Evolutionary conservation across 129 eudicot genomes (phyloP), one percentile per base, ranked within the genome.

Genomic region (Rutidosis leptorrhynchoides): DNA sequence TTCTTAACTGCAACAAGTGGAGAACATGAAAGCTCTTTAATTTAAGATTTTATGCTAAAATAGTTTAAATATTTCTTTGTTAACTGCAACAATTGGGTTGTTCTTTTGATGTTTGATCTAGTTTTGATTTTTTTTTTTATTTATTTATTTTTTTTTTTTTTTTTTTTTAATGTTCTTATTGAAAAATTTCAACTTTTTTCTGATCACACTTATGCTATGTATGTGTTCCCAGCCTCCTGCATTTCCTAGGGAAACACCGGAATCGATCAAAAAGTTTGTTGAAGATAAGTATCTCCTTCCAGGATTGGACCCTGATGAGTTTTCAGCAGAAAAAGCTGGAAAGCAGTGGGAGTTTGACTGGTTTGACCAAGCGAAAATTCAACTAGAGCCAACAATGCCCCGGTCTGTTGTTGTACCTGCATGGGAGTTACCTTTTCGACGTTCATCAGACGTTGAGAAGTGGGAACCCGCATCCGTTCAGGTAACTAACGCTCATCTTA

Each of bases 311-410:
- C 73, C 77, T 43, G 97, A 86, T 69, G 97, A 80, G 33, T 94
- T 89, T 77, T 81, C 88, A 53, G 88, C 90, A 4, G 94, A 89
- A 68, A 89, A 84, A 70, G 82, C 82, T 72, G 97, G 90, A 72
- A 86, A 83, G 66, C 90, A 89, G 27, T 94, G 99, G 99, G 97
- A 89, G 16, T 94, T 89, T 66, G 95, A 94, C 78, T 94, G 99
- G 99, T 94, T 94, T 69, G 86, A 79, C 67, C 81, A 78, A 72
- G 93, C 95, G 40, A 80, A 84, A 75, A 73, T 83, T 58, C 84
- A 80, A 37, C 43, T 81, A 21, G 99, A 94, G 66, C 90, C 94
- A 42, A 86, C 99, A 37, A 35, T 86, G 74, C 97, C 97, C 5
- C 95, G 95, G 19, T 80, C 97, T 43, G 76, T 85, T 28, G 83